These are phyloP conservation scores for Babjeviella inositovora DNA, from an alignment of 805 yeast species.

Conservation along the genomic window DNA sequence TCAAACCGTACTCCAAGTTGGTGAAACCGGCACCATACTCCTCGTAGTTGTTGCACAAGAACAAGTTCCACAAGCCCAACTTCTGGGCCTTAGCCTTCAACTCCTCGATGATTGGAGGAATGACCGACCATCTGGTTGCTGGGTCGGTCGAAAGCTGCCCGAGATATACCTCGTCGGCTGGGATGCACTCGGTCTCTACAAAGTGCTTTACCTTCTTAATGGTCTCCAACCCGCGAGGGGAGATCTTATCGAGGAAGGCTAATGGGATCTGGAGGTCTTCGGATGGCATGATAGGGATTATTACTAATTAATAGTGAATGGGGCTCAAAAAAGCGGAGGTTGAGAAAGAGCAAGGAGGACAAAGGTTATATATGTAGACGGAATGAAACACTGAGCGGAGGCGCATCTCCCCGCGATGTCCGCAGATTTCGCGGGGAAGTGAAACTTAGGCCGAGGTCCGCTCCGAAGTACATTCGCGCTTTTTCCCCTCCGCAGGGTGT, in stretches of 20 bases:
- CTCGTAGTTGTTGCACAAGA: constrained; percentile 30
- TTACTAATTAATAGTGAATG: no score
- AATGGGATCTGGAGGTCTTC: no score
- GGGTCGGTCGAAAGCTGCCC: constrained; percentile 21
- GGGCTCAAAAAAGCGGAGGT: no score
- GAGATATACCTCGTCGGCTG: constrained; percentile 31
- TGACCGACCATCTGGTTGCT: constrained; percentile 23
- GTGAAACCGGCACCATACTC: constrained; percentile 47
- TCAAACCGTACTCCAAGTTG: constrained; percentile 46
- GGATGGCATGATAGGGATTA: no score
- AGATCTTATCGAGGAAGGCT: constrained; percentile 17
- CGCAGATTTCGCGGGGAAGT: no score
- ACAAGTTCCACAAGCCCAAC: constrained; percentile 46
- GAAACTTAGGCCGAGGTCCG: no score
- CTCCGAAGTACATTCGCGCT: no score
- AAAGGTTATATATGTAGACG: no score
- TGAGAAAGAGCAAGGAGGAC: no score
- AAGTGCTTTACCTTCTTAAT: constrained; percentile 23
- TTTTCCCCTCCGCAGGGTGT: no score
- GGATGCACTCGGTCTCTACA: constrained; percentile 38
- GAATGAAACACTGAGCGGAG: no score
- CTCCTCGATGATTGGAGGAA: constrained; percentile 31
- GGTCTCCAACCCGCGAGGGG: constrained; percentile 14
- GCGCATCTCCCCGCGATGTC: no score
- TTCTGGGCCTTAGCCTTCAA: constrained; percentile 33